These are phyloP conservation scores for Acacia melanoxylon DNA, from an alignment of 306 rosid species.

Conservation along the genomic window DNA sequence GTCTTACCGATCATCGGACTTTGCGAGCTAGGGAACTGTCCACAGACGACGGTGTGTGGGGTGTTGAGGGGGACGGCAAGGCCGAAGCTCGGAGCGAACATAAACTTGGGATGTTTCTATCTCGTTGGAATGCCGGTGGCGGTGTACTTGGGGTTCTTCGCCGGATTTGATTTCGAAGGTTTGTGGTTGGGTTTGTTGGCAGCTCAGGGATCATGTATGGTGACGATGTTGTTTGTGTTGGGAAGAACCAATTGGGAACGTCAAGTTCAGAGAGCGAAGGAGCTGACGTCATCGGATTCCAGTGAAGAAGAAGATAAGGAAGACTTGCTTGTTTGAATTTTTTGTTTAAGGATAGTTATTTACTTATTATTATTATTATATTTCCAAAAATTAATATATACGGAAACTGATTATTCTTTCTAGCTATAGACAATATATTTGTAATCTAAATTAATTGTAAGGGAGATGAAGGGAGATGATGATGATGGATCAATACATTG, in stretches of 20 bases:
- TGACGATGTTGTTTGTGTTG: slow-evolving; percentile 38
- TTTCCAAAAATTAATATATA: neutral
- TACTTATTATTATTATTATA: too few species aligned
- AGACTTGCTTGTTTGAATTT: neutral
- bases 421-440: neutral
- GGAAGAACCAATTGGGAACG: slow-evolving; percentile 35
- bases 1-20: slow-evolving; percentile 41
- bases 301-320: neutral
- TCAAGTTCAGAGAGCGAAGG: slow-evolving; percentile 33
- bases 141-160: slow-evolving; percentile 34
- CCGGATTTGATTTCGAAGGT: slow-evolving; percentile 36
- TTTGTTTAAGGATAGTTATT: neutral
- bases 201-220: slow-evolving; percentile 38
- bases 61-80: slow-evolving; percentile 46
- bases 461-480: neutral
- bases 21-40: slow-evolving; percentile 43
- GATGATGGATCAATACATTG: neutral
- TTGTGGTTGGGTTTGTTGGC: slow-evolving; percentile 43
- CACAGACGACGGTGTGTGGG: slow-evolving; percentile 41
- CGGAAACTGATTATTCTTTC: neutral
- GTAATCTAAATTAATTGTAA: neutral
- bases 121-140: slow-evolving; percentile 38
- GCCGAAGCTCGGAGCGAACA: slow-evolving; percentile 35
- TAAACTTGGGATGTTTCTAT: slow-evolving; percentile 39
- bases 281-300: slow-evolving; percentile 16